These are phyloP conservation scores for Potentilla sterilis DNA, from an alignment of 306 rosid species.

Conservation along the genomic window DNA sequence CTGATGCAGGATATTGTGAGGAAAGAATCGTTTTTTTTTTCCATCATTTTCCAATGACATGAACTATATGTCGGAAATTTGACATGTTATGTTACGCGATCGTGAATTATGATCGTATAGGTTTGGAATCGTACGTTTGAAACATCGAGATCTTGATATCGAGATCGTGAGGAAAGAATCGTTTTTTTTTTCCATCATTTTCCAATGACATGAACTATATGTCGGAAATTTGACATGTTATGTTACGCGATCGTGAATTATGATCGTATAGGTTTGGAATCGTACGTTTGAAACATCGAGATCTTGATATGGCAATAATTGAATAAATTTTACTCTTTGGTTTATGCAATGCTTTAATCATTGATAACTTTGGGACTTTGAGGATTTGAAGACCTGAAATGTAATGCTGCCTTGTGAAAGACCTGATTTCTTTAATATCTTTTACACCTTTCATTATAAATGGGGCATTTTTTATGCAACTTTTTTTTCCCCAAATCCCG, in stretches of 20 bases:
- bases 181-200: too few relatives aligned
- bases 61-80: background rate
- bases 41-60: background rate
- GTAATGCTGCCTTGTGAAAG: background rate
- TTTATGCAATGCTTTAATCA: background rate
- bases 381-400: background rate
- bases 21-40: background rate
- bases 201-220: too few relatives aligned
- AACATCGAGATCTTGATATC: background rate
- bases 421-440: background rate
- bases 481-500: background rate
- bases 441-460: background rate
- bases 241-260: background rate
- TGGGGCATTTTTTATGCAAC: background rate
- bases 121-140: background rate
- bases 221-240: background rate
- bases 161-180: background rate
- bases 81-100: background rate
- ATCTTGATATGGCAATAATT: background rate
- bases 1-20: background rate
- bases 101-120: background rate
- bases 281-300: background rate
- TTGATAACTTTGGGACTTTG: background rate
- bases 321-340: background rate
- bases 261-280: background rate